phyloP scores from a whole-genome alignment of 208 protist genomes.

The Trypanosoma rangeli region DNA sequence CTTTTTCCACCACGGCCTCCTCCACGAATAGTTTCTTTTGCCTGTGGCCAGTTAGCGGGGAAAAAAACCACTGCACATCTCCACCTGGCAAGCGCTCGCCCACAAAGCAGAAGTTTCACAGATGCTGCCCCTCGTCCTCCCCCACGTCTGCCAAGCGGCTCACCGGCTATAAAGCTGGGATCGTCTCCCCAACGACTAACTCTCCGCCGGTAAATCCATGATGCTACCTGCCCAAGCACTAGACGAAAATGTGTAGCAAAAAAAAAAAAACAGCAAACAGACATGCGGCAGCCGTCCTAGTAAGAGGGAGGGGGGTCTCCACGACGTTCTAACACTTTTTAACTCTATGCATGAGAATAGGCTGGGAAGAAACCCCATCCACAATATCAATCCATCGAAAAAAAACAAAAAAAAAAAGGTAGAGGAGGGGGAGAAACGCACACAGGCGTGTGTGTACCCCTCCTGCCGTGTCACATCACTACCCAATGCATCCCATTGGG shows the following conservation, averaged over 20 bases:
- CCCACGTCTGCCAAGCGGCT: not conserved
- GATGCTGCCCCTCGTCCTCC: not conserved
- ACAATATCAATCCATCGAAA: too few relatives aligned
- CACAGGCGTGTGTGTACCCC: too few relatives aligned
- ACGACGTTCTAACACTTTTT: too few relatives aligned
- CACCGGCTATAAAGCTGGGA: constrained; percentile 6
- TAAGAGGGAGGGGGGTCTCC: not conserved
- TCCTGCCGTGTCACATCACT: too few relatives aligned
- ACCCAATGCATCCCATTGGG: too few relatives aligned
- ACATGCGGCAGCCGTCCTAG: not conserved
- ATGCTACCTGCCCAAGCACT: not conserved
- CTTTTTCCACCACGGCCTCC: constrained; percentile 48
- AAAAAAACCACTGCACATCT: constrained; percentile 57
- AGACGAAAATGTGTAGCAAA: not conserved
- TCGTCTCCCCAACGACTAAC: not conserved
- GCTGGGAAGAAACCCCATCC: too few relatives aligned
- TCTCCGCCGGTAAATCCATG: constrained; percentile 20
- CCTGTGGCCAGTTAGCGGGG: constrained; percentile 60
- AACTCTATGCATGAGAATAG: too few relatives aligned
- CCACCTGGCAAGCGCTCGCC: constrained; percentile 40
- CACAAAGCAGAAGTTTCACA: constrained; percentile 55
- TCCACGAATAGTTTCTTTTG: constrained; percentile 73
- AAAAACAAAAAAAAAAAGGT: too few relatives aligned
- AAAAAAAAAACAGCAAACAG: not conserved
- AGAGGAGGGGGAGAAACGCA: too few relatives aligned